Base-by-base conservation (phyloP, 73 alveolate genomes). In the Paramecium bursaria region DNA sequence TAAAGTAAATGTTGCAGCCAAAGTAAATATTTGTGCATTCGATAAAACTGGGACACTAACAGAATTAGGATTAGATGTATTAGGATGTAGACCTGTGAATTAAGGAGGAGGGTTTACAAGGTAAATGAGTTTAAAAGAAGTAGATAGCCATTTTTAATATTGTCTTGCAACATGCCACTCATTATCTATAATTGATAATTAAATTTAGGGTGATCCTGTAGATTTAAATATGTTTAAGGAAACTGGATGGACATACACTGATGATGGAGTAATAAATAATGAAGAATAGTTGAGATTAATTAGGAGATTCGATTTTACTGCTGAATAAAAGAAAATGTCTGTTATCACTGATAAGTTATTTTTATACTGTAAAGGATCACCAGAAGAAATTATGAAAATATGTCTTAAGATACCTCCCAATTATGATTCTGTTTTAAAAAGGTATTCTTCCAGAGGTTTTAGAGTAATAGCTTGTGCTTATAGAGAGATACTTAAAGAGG, bases 31-130 rank as follows among this genome's bases (percentile, higher is more conserved):
- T 3, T 26, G 47, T 57, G 76, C 50, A 29, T 90, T 94, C 50
- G 98, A 94, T 75, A 94, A 94, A 77, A 94, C 98, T 4, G 98
- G 98, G 14, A 94, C 98, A 27, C 86, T 94, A 47, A 94, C 98
- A 15, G 97, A 94, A 88, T 92, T 90, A 74, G 92, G 93, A 50
- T 85, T 92, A 57, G 89, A 88, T 57, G 92, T 92, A 60, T 75
- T 86, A 57, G 94, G 95, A 74, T 92, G 74, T 86, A 75, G 92
- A 13, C 50, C 75, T 0, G 26, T 47, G 9, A 50, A 79, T 53
- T 88, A 74, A 74, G 92, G 42, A 77, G 73, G 44, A 27, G 52
- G 52, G 30, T 54, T 23, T 30, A 80, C 46, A 15, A 86, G 74
- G 48, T n/a, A 50, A 44, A 39, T 74, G 30, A 26, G 86, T 44